Base-by-base conservation (phyloP, 495 filamentous ascomycete species). In the Neurospora sp. region DNA sequence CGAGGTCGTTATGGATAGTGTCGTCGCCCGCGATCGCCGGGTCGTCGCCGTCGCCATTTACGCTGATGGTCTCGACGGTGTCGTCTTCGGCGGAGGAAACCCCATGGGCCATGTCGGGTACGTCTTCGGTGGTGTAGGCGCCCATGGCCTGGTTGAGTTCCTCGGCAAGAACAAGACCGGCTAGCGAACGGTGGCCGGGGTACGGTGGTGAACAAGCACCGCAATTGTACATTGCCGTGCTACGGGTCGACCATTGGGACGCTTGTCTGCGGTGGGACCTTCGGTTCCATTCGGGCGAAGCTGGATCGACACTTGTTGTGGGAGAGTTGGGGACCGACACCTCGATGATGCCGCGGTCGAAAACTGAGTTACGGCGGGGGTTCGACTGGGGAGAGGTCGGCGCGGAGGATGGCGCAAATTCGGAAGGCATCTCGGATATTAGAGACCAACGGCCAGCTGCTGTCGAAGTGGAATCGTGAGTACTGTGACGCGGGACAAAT, bases 301-400 rank as follows among this genome's bases (percentile, higher is more conserved):
- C 84, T n/a, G 91, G 87, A 39, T 89, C 87, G 3, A 88, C 82
- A 74, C 85, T 88, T 62, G 91, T 90, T 0, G 91, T 92, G 0
- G 94, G 93, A 36, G 92, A 96, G 0, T 89, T 92, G 2, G 94
- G 91, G 87, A 88, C 21, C 88, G 94, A 76, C 84, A 87, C 72
- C 39, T 87, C 82, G 69, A 83, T 83, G 72, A 90, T 86, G 28
- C 84, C 79, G 8, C 89, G 85, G 76, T 98, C 94, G 77, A 97
- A 97, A 62, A 97, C 83, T 0, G 93, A 92, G 28, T 89, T 89
- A 17, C 90, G 54, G 5, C 54, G 88, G 78, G 90, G 90, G 19
- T 86, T 89, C 3, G 93, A 95, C 34, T 86, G 87, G 5, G 95
- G 94, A 3, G 94, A 97, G 78, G 89, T 94, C 5, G 94, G 89